These are phyloP conservation scores for Tuber brumale DNA, from an alignment of 495 filamentous ascomycete genomes.

Conservation along the genomic window DNA sequence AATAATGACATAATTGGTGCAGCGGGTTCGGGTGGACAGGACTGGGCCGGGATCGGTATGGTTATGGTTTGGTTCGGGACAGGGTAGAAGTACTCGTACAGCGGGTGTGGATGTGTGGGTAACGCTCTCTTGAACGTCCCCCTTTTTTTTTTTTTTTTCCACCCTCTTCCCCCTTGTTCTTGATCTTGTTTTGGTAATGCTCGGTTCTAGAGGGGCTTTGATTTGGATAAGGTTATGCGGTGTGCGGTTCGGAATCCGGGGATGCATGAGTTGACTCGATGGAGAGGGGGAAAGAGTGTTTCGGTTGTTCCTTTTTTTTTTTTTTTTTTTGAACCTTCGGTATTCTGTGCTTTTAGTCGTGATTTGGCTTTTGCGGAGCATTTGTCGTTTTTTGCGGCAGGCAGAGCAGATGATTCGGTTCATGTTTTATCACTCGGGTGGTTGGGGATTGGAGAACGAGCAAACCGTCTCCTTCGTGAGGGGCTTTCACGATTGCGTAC, in stretches of 20 bases:
- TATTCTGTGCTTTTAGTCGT: background rate
- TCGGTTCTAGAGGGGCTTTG: background rate
- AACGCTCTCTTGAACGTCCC: background rate
- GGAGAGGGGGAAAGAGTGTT: background rate
- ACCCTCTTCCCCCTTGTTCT: background rate
- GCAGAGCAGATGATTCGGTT: background rate
- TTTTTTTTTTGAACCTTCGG: background rate
- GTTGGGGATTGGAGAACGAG: background rate
- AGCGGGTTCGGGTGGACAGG: background rate
- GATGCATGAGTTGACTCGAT: background rate
- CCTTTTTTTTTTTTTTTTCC: background rate
- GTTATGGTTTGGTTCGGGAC: background rate
- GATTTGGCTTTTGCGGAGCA: background rate
- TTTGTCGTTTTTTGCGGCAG: background rate
- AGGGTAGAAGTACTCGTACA: background rate
- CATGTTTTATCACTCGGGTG: background rate
- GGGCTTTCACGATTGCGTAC: background rate
- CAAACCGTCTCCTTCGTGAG: background rate
- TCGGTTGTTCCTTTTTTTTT: background rate
- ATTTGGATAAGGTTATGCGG: background rate
- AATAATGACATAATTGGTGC: background rate
- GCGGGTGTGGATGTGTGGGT: background rate
- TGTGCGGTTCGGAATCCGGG: background rate
- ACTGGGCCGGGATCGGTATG: background rate
- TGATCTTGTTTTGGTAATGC: background rate